These are phyloP conservation scores for Ophiostoma quercus DNA, from an alignment of 2,329 filamentous ascomycete species.

Conservation along the genomic window DNA sequence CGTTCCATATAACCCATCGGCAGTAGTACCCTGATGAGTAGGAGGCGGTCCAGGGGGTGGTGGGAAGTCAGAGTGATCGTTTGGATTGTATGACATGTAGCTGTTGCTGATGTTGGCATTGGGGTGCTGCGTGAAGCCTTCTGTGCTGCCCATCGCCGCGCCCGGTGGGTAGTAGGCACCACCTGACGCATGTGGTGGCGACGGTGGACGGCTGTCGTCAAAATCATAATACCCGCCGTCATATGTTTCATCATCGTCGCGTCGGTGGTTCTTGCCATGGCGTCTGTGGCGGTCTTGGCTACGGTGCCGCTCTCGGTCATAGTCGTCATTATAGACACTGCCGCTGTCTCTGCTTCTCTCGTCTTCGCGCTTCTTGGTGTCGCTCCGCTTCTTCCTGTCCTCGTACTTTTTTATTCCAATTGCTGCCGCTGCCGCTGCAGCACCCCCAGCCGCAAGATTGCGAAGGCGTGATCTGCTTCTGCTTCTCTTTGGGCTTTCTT, in stretches of 20 bases:
- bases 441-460: constrained; percentile 50
- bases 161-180: constrained; percentile 44
- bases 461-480: constrained; percentile 52
- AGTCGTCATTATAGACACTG: constrained; percentile 11
- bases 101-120: constrained; percentile 34
- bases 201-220: constrained; percentile 35
- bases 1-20: neutral
- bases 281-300: constrained; percentile 32
- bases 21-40: constrained; percentile 26
- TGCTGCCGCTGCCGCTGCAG: constrained; percentile 55
- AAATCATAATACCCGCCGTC: constrained; percentile 35
- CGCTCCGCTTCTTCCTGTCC: constrained; percentile 40
- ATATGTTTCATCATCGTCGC: constrained; percentile 25
- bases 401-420: constrained; percentile 58
- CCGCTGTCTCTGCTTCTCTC: constrained; percentile 30
- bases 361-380: constrained; percentile 36
- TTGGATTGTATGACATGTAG: constrained; percentile 40
- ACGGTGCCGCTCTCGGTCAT: constrained; percentile 20
- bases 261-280: constrained; percentile 27
- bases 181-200: constrained; percentile 49
- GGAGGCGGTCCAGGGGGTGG: constrained; percentile 37
- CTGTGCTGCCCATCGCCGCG: constrained; percentile 20
- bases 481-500: constrained; percentile 15
- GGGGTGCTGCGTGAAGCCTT: constrained; percentile 36
- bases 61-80: constrained; percentile 41